Evolutionary conservation across 106 monocot species (phyloP), one percentile per base, ranked within the genome.

Genomic region (Apostasia shenzhenica): DNA sequence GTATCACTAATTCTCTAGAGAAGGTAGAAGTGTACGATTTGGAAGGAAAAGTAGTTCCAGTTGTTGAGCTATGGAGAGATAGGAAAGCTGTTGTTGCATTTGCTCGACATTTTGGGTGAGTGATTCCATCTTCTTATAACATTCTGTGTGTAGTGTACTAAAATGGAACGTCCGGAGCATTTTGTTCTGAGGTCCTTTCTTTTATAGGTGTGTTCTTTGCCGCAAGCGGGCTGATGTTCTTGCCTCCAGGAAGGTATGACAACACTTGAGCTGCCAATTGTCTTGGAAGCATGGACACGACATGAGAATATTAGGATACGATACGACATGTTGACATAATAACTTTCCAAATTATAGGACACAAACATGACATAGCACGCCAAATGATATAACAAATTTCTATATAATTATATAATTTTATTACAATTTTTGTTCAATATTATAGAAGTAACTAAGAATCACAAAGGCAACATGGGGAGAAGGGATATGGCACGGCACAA

Each of bases 41-140:
- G 66, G 68, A 43, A n/a, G 91, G 94, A 3, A 88, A 82, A 71
- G 63, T 79, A 10, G 63, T 88, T 46, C 83, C 76, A 13, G 67
- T 91, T 48, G 39, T 75, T 67, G 85, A 91, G 66, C 49, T 95
- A 49, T 95, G 94, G 94, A 86, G 73, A 73, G 81, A 88, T 45
- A 83, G 94, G 70, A 91, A 84, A 76, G 85, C 85, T 48, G 83
- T 91, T 8, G 73, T 95, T 62, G 88, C 85, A 49, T 95, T 95
- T 83, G 85, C 94, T 75, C 94, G 94, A 12, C 94, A 95, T 78
- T 95, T 95, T 72, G 91, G 94, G 94, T 95, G 44, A 64, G 1
- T n/a, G 49, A 45, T 65, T 66, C 11, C 6, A 54, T 71, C 14
- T 41, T 66, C 56, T 1, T n/a, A 12, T 6, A 57, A 44, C 3